Conservation (phyloP, 1,284 basidiomycete genomes). For the Phellinidium pouzarii region DNA sequence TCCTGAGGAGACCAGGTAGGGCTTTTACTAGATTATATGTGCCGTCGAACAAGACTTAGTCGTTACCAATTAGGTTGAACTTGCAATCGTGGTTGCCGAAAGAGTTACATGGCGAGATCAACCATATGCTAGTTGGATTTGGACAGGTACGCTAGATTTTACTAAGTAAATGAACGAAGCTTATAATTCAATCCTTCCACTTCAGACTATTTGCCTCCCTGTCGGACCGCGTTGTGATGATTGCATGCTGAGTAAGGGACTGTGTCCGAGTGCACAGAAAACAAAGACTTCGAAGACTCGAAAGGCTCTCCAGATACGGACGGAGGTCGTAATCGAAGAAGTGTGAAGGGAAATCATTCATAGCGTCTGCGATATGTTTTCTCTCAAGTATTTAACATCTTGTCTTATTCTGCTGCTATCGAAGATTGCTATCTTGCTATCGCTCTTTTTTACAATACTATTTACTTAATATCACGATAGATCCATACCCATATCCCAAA, state of each 20-base stretch:
- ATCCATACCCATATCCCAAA: conserved; percentile 83
- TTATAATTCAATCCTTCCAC: conserved; percentile 5
- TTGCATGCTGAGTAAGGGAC: conserved; percentile 55
- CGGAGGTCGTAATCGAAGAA: not conserved
- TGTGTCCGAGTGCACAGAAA: conserved; percentile 56
- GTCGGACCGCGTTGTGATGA: conserved; percentile 76
- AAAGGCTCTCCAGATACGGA: conserved; percentile 17
- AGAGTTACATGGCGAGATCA: conserved; percentile 76
- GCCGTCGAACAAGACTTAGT: not conserved
- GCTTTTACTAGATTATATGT: not conserved
- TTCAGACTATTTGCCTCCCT: conserved; percentile 74
- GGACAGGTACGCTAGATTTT: conserved; percentile 60
- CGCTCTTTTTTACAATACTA: not conserved
- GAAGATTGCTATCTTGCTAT: not conserved
- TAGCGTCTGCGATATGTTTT: not conserved
- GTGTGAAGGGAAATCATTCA: not conserved
- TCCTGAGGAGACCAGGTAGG: conserved; percentile 81
- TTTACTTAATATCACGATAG: conserved; percentile 26
- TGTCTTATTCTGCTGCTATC: not conserved
- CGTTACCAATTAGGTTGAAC: conserved; percentile 61
- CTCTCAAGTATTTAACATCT: not conserved
- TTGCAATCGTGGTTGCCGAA: conserved; percentile 88
- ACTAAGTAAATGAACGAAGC: not conserved
- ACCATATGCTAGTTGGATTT: conserved; percentile 86
- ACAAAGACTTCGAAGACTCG: conserved; percentile 23